phyloP scores from a whole-genome alignment of 352 stramenopile species.

The Pythium aquatile region DNA sequence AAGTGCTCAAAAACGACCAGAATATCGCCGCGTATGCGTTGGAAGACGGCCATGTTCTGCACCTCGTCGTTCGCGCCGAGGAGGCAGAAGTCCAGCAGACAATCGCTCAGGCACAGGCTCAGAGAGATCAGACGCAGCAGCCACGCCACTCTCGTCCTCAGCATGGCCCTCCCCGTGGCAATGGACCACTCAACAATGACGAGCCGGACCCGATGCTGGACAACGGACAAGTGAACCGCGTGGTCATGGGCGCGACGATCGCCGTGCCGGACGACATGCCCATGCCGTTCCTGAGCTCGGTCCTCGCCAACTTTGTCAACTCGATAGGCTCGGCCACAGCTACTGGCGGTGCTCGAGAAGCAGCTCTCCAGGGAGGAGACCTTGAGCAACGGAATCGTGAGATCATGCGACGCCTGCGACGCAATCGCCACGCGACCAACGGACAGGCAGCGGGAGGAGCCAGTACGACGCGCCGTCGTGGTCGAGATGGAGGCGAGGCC shows the following conservation, averaged over 20 bases:
- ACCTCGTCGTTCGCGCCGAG: constrained; percentile 68
- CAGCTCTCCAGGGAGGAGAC: constrained; percentile 3
- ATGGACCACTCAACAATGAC: constrained; percentile 51
- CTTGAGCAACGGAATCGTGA: constrained; percentile 21
- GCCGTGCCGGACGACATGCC: constrained; percentile 62
- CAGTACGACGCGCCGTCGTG: constrained; percentile 11
- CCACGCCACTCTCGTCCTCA: constrained; percentile 4
- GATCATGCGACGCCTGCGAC: constrained; percentile 21
- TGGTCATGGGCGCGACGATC: constrained; percentile 81
- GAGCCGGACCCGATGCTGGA: constrained; percentile 62
- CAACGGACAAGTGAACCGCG: constrained; percentile 28
- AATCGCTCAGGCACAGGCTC: not conserved
- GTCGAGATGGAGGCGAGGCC: constrained; percentile 9
- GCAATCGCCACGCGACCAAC: constrained; percentile 3
- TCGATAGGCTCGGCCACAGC: constrained; percentile 21
- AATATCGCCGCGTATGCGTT: constrained; percentile 66
- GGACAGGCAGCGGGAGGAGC: not conserved
- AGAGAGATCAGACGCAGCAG: constrained; percentile 4
- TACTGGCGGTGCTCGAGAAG: not conserved
- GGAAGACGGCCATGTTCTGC: constrained; percentile 81
- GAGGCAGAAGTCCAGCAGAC: constrained; percentile 6
- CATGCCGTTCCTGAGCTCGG: constrained; percentile 83
- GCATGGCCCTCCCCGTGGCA: constrained; percentile 4
- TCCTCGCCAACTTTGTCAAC: constrained; percentile 79
- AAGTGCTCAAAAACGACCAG: constrained; percentile 88